A percentile compares a stretch with the other conserved stretches of the same genome.
These are phyloP conservation scores for Phytopythium cucurbitacearum DNA, from an alignment of 352 stramenopile genomes.

Conservation along the genomic window DNA sequence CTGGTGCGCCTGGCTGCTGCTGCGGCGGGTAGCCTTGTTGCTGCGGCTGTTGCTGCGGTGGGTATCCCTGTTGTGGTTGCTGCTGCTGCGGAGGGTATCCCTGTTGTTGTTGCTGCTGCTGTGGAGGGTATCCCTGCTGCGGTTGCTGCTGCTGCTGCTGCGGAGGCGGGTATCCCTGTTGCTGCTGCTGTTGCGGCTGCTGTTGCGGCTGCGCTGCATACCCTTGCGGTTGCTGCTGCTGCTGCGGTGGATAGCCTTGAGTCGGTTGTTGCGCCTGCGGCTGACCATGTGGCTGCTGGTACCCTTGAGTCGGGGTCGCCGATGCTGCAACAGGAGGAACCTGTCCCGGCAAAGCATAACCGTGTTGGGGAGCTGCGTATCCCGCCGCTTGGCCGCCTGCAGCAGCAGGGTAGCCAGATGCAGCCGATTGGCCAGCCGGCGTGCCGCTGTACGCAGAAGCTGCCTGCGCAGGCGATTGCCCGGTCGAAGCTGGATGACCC, in stretches of 20 bases:
- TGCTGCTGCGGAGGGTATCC: slow-evolving; percentile 3
- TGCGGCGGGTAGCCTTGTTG: slow-evolving; percentile 21
- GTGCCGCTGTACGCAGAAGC: too few relatives aligned
- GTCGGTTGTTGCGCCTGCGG: slow-evolving; percentile 8
- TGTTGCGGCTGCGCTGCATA: slow-evolving; percentile 14
- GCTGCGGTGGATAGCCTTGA: slow-evolving; percentile 9
- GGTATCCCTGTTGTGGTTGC: slow-evolving; percentile 8
- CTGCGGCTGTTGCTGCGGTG: slow-evolving; percentile 18
- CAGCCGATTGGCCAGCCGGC: too few relatives aligned
- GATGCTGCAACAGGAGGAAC: too few relatives aligned
- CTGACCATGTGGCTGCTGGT: background rate
- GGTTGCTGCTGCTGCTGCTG: slow-evolving; percentile 2
- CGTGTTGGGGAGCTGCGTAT: too few relatives aligned
- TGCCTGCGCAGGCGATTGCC: slow-evolving; percentile 5
- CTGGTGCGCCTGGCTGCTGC: slow-evolving; percentile 13
- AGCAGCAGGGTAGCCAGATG: too few relatives aligned
- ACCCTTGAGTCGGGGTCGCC: too few relatives aligned
- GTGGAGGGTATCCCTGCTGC: too few relatives aligned
- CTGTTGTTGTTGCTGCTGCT: slow-evolving; percentile 1
- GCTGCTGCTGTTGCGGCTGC: slow-evolving; percentile 1
- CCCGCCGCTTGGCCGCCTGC: too few relatives aligned
- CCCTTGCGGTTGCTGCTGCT: slow-evolving; percentile 10
- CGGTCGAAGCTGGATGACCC: background rate
- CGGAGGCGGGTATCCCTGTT: background rate
- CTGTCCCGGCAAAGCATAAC: too few relatives aligned